These are phyloP conservation scores for Coemansia sp. DNA, from an alignment of 371 early-diverging fungal species.

Conservation along the genomic window DNA sequence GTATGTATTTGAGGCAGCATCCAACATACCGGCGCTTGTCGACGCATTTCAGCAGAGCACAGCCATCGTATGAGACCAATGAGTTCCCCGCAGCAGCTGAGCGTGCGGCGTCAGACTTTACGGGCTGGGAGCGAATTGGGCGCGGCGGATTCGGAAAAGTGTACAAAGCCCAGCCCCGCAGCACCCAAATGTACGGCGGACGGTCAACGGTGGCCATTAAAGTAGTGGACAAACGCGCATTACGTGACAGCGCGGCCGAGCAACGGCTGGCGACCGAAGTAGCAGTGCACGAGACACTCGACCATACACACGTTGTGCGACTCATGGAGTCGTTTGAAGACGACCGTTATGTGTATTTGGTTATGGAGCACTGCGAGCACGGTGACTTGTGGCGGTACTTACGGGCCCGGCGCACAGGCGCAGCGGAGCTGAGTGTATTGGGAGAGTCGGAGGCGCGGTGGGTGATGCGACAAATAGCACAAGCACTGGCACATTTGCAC, in stretches of 20 bases:
- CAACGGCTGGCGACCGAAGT: constrained; percentile 62
- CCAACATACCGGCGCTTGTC: constrained; percentile 29
- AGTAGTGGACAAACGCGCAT: constrained; percentile 41
- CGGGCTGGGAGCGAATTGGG: constrained; percentile 43
- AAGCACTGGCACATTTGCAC: constrained; percentile 70
- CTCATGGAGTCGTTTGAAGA: constrained; percentile 67
- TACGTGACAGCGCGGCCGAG: constrained; percentile 27
- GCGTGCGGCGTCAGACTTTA: constrained; percentile 25
- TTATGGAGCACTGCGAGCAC: constrained; percentile 70
- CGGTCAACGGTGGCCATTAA: constrained; percentile 45
- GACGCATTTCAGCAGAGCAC: constrained; percentile 9
- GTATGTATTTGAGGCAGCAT: constrained; percentile 37
- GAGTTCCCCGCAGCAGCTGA: neutral
- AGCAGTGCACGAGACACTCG: constrained; percentile 60
- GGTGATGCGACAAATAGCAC: constrained; percentile 77
- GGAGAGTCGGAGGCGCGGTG: constrained; percentile 58
- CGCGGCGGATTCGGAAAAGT: constrained; percentile 52
- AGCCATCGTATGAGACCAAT: neutral
- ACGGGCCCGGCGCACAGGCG: constrained; percentile 13
- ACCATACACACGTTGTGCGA: constrained; percentile 57
- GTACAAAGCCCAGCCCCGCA: constrained; percentile 29
- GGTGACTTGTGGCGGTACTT: constrained; percentile 71
- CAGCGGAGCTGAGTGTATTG: constrained; percentile 22
- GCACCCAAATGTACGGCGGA: neutral
- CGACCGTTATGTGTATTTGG: constrained; percentile 67